Evolutionary conservation across 306 rosid genomes (phyloP), one percentile per base, ranked within the genome.

Genomic region (Trichosanthes cucumerina): DNA sequence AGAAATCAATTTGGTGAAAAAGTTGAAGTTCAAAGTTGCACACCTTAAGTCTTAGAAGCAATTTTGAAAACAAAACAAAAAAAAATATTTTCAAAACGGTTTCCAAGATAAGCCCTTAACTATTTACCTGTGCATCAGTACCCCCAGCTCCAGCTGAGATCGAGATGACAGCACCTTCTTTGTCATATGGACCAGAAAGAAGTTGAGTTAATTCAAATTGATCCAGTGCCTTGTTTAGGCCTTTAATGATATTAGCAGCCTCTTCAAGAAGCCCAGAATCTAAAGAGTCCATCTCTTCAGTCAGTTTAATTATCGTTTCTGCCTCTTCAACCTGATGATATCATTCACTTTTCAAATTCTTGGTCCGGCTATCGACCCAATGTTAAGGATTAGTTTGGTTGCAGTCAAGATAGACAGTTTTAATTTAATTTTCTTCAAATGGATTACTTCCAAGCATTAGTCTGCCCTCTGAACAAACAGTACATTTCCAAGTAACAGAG

Each of bases 91-190:
- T 5, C 58, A 14, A 24, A 46, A 43, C 77, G 28, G 34, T 24
- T 72, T n/a, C 31, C 50, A 66, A 19, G 26, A 65, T 65, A 33
- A 66, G 74, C 49, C 16, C 16, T 66, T 31, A 77, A 73, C 43
- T 72, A 82, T 78, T 86, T 91, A 92, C 97, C 98, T 94, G 98
- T 50, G 98, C 98, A 85, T 94, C 98, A 49, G 97, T 94, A n/a
- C 98, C 98, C 58, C 97, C 98, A 65, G 98, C 97, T 81, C 98
- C 98, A 7, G 98, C 97, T 44, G 97, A 88, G 77, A 94, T 89
- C 73, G 86, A 63, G 82, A 94, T 81, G 80, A 89, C 91, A 83
- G 96, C 97, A 39, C 97, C 96, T 88, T 94, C 97, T 86, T 88
- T 94, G 83, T 94, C 98, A 31, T 94, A 94, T 36, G 96, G 97